Conservation (phyloP, 2,329 filamentous ascomycete genomes). For the Monosporascus sp. region DNA sequence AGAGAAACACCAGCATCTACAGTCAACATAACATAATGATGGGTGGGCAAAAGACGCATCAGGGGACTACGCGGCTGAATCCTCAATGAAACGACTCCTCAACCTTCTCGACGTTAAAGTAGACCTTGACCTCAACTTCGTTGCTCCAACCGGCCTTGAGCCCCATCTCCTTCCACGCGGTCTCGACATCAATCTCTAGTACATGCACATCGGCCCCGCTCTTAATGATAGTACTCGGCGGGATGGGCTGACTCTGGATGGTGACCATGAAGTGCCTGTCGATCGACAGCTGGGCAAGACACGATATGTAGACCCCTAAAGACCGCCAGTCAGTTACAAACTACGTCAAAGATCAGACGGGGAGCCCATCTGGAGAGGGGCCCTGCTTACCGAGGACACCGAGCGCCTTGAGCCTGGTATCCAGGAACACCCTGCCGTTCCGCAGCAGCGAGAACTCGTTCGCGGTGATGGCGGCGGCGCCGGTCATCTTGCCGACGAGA, state of each 20-base stretch:
- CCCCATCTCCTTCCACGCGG: conserved; percentile 71
- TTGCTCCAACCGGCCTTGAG: conserved; percentile 73
- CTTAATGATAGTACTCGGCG: conserved; percentile 58
- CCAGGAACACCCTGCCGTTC: conserved; percentile 59
- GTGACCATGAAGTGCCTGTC: conserved; percentile 66
- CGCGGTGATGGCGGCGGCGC: conserved; percentile 67
- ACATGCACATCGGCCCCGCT: conserved; percentile 51
- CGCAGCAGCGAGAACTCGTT: conserved; percentile 49
- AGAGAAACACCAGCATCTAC: too few relatives aligned
- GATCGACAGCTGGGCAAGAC: conserved; percentile 55
- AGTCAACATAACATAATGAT: conserved; percentile 2
- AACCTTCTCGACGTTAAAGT: conserved; percentile 34
- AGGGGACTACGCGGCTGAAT: too few relatives aligned
- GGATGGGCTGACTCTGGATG: conserved; percentile 67
- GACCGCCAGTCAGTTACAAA: too few relatives aligned
- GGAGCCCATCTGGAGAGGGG: too few relatives aligned
- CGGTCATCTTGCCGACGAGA: conserved; percentile 83
- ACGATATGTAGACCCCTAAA: conserved; percentile 70
- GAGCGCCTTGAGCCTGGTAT: conserved; percentile 71
- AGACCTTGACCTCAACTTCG: conserved; percentile 66
- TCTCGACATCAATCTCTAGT: conserved; percentile 69
- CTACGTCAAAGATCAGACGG: too few relatives aligned
- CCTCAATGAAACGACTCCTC: too few relatives aligned
- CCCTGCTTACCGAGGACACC: conserved; percentile 59
- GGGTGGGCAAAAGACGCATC: conserved; percentile 5